Conservation (phyloP, 148 eudicot species). For the Linanthus parryae region DNA sequence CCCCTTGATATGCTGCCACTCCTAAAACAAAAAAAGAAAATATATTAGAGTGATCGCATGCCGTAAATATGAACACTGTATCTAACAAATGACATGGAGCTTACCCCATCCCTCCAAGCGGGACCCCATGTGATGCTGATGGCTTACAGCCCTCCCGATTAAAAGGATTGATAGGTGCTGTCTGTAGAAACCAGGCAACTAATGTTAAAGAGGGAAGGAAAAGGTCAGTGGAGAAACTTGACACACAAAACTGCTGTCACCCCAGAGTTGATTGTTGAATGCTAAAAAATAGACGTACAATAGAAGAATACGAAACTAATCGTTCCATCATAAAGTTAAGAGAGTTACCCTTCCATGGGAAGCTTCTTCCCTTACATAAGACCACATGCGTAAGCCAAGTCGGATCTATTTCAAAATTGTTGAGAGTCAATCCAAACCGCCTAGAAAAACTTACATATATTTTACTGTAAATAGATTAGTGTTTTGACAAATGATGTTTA, state of each 20-base stretch:
- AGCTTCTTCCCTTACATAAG: conserved; percentile 94
- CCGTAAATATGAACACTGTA: too few relatives aligned
- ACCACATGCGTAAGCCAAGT: conserved; percentile 96
- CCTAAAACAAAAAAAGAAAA: conserved; percentile 41
- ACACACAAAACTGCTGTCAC: too few relatives aligned
- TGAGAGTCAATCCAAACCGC: conserved; percentile 6
- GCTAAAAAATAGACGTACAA: too few relatives aligned
- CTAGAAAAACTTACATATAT: too few relatives aligned
- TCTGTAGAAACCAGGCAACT: conserved; percentile 35
- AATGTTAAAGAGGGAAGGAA: too few relatives aligned
- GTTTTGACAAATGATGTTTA: too few relatives aligned
- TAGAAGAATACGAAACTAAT: too few relatives aligned
- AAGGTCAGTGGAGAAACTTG: too few relatives aligned
- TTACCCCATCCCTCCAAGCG: conserved; percentile 99
- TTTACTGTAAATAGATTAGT: too few relatives aligned
- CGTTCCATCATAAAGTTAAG: too few relatives aligned
- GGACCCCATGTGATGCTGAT: conserved; percentile 94
- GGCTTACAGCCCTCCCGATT: conserved; percentile 75
- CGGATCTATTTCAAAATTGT: conserved; percentile 58
- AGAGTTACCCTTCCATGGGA: conserved; percentile 93
- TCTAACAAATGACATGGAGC: conserved; percentile 12
- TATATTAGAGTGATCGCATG: conserved; percentile 7
- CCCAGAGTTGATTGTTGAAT: too few relatives aligned
- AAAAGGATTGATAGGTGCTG: conserved; percentile 97
- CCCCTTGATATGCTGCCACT: conserved; percentile 99